phyloP scores from a whole-genome alignment of 495 filamentous ascomycete species.

The Aspergillus egyptiacus region DNA sequence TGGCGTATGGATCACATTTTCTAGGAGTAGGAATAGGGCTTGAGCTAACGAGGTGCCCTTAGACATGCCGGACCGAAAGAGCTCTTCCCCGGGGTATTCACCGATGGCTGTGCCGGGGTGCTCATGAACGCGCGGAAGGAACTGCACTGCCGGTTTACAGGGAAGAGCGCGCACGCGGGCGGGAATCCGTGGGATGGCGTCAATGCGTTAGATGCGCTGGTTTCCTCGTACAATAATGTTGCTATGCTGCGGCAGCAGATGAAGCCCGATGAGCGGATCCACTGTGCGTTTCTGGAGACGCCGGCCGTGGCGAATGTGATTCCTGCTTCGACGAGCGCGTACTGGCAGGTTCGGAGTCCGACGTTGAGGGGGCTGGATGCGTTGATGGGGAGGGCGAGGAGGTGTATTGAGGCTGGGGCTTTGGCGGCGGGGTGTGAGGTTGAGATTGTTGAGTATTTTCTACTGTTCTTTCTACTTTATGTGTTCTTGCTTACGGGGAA shows the following conservation, averaged over 20 bases:
- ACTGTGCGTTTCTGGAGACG: conserved; percentile 53
- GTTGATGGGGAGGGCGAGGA: conserved; percentile 46
- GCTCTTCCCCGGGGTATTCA: conserved; percentile 24
- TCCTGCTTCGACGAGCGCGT: conserved; percentile 49
- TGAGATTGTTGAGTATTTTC: conserved; percentile 37
- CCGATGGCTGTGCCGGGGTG: conserved; percentile 26
- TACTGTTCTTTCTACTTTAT: not conserved
- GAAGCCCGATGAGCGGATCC: conserved; percentile 54
- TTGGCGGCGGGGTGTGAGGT: conserved; percentile 54
- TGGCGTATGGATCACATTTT: conserved; percentile 42
- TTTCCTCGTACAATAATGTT: not conserved
- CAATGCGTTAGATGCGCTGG: not conserved
- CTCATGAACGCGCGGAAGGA: conserved; percentile 37
- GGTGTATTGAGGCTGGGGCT: conserved; percentile 56
- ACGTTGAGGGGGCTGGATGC: conserved; percentile 39
- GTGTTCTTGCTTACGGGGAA: not conserved
- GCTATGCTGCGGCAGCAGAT: not conserved
- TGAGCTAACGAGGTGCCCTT: not conserved
- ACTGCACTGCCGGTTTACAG: conserved; percentile 30
- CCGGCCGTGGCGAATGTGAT: conserved; percentile 59
- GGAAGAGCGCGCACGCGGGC: conserved; percentile 43
- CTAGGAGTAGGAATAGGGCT: not conserved
- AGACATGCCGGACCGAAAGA: conserved; percentile 30
- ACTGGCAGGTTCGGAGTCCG: conserved; percentile 48
- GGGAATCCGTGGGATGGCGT: not conserved